Base-by-base conservation (phyloP, 108 stramenopile species). In the Seminavis robusta region DNA sequence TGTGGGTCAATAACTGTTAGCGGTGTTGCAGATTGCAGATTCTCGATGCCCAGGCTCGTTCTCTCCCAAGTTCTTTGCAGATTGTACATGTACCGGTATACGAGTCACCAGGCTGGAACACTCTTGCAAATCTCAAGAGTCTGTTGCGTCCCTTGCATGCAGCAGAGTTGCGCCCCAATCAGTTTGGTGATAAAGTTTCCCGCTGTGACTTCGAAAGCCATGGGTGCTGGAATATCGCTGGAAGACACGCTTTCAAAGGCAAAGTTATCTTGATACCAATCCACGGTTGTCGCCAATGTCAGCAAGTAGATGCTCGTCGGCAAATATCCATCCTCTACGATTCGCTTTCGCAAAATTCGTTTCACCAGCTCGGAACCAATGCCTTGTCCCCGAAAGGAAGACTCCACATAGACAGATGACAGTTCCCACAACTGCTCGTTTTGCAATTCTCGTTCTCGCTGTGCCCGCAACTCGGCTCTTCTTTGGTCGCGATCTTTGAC, bases 231-330 rank as follows among this genome's bases (percentile, higher is more conserved):
- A 25, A 61, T 36, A 10, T 48, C 21, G n/a, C 7, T 8, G 47
- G 24, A 23, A 9, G 36, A 37, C 10, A 53, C 63, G 19, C 23
- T 0, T 42, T 65, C 63, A 21, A n/a, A 10, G 8, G 33, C 54
- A 46, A 73, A 73, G 10, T 56, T 54, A 57, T 63, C 49, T 27
- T 46, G 41, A 53, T 73, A 73, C 71, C 71, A 73, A 0, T 40
- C 15, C 17, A 54, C 43, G 37, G 59, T 66, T 36, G 32, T 50
- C 24, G 53, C 44, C 24, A 73, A 54, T 4, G 71, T 67, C 59
- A 73, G 48, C n/a, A 56, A 47, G 46, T 66, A 73, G 11, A 73
- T 45, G 17, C 43, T 49, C 40, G 43, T 52, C 17, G 52, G 53
- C 15, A 21, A 9, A 13, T 37, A 13, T 11, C 11, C 11, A 37